Evolutionary conservation across 1,139 yeast species (phyloP), one percentile per base, ranked within the genome.

Genomic region (Lodderomyces metapsilosis): DNA sequence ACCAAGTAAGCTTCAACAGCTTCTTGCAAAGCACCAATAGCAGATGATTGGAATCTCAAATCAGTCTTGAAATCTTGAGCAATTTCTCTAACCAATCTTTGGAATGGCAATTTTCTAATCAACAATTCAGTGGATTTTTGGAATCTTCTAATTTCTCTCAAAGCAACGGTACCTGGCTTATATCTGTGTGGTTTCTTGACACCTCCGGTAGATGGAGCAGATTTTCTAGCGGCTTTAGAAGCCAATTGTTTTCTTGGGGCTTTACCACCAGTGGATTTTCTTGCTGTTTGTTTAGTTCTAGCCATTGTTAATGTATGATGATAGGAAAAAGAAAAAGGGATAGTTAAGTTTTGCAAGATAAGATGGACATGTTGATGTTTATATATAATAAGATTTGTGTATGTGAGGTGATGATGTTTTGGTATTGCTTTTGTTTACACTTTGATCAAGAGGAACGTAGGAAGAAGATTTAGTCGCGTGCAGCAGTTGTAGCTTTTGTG

Each of bases 231-330:
- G 41, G 78, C 78, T 59, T 72, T 72, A 44, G 77, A 72, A 45
- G 78, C 78, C 56, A 72, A 69, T 58, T 72, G 78, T 60, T 72
- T 72, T 71, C 78, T 72, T 57, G 78, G 78, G 38, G 78, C 78
- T 56, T 72, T 72, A 59, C 78, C 78, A 59, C 78, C 78, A 47
- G 78, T 72, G 40, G 77, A 72, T 58, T 72, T 72, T 72, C 78
- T 72, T 46, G 78, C 78, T 45, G 78, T 72, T 66, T 72, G 78
- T 57, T 72, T 72, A 42, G 78, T 72, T 72, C 78, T 72, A 45
- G 78, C 78, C 78, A 72, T 72, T 4, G 22, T 38, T 24, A 24
- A 28, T 8, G 12, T 15, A 11, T 9, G 11, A 8, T 15, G 4
- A 28, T 15, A 28, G 10, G 12, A 28, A 28, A 15, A 15, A 15